These are phyloP conservation scores for Pseudogymnoascus sp. DNA, from an alignment of 2,329 filamentous ascomycete genomes.

Conservation along the genomic window DNA sequence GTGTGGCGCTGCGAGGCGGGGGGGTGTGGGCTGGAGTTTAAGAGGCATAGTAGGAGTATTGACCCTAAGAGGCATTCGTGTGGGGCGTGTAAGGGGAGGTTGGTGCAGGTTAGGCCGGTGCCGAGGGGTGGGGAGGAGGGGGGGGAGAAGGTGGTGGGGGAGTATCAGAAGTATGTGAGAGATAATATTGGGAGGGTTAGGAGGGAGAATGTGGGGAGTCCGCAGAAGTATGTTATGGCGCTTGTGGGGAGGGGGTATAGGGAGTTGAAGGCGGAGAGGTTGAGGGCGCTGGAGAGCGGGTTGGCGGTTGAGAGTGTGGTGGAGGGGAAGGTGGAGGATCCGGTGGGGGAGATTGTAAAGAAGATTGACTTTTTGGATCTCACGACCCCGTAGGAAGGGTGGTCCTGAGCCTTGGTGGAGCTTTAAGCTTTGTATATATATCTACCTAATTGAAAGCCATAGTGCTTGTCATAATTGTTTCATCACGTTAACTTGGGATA, in stretches of 20 bases:
- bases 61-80: slow-evolving; percentile 64
- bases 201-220: slow-evolving; percentile 45
- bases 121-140: slow-evolving; percentile 40
- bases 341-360: slow-evolving; percentile 16
- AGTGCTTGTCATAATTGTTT: neutral
- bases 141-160: slow-evolving; percentile 29
- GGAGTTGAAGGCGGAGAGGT: slow-evolving; percentile 35
- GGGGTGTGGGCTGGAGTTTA: slow-evolving; percentile 61
- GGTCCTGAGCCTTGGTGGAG: neutral
- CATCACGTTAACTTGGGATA: neutral
- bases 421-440: neutral
- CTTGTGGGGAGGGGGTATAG: slow-evolving; percentile 56
- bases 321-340: neutral
- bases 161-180: slow-evolving; percentile 55
- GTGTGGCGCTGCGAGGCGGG: slow-evolving; percentile 62
- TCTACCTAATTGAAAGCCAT: slow-evolving; percentile 2
- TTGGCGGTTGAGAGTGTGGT: neutral
- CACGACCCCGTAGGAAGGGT: slow-evolving; percentile 18
- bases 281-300: neutral
- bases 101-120: slow-evolving; percentile 73
- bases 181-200: slow-evolving; percentile 56
- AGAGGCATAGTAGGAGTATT: slow-evolving; percentile 80
- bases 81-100: slow-evolving; percentile 59
- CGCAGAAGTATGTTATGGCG: slow-evolving; percentile 62
- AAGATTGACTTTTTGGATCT: slow-evolving; percentile 28